phyloP scores from a whole-genome alignment of 2,329 filamentous ascomycete genomes.

The Phyllosticta paracitricarpa region DNA sequence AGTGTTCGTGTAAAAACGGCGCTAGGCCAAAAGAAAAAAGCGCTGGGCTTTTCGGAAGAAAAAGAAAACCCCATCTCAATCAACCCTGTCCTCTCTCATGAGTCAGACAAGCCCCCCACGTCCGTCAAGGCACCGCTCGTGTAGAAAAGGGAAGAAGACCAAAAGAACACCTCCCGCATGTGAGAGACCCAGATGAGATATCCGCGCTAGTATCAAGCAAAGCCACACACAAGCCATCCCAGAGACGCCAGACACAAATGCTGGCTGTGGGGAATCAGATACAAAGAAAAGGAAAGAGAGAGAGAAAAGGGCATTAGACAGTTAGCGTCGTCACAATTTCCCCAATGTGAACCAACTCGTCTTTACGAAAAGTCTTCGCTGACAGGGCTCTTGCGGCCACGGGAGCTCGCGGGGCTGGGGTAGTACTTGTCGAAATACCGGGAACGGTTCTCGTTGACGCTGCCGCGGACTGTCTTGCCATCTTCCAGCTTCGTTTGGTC shows the following conservation, averaged over 20 bases:
- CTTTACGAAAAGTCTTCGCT: conserved; percentile 18
- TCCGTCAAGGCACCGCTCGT: background rate
- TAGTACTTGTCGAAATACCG: background rate
- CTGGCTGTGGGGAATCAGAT: background rate
- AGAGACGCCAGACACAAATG: background rate
- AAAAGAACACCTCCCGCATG: background rate
- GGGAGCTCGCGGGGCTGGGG: background rate
- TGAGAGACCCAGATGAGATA: background rate
- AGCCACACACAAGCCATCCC: background rate
- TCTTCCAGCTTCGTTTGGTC: background rate
- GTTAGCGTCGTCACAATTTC: conserved; percentile 13
- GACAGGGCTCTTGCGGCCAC: background rate
- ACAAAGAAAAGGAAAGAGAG: background rate
- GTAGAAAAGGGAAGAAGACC: background rate
- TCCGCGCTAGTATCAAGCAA: background rate
- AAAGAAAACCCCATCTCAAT: background rate
- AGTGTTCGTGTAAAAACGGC: background rate
- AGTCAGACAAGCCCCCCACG: background rate
- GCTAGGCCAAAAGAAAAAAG: background rate
- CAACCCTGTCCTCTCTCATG: background rate
- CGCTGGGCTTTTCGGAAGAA: background rate
- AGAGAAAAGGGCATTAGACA: background rate
- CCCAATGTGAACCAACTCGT: conserved; percentile 16
- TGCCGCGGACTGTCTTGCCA: conserved; percentile 8
- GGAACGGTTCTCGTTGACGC: background rate